Evolutionary conservation across 805 yeast genomes (phyloP).

Genomic region (Schwanniomyces vanrijiae): DNA sequence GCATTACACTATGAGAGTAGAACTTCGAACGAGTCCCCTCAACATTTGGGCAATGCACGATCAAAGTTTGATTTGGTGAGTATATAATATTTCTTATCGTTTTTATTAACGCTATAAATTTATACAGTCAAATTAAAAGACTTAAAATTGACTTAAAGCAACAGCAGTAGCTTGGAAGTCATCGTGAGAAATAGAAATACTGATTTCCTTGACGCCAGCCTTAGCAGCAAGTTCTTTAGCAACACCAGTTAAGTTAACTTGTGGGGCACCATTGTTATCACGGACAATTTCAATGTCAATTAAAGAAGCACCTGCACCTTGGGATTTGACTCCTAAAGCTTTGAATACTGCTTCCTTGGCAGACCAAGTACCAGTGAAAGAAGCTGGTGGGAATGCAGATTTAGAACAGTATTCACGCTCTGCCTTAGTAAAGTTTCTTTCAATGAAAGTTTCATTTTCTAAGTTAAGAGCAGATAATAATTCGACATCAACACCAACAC

Average conservation of each 20-base stretch:
- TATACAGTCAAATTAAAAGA: not conserved
- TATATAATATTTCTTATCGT: not conserved
- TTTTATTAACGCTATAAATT: conserved; percentile 1
- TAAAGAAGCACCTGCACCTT: conserved; percentile 95
- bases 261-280: conserved; percentile 75
- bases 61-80: not conserved
- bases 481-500: conserved; percentile 98
- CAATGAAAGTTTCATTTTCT: conserved; percentile 87
- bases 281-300: conserved; percentile 86
- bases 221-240: conserved; percentile 73
- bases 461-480: conserved; percentile 76
- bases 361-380: conserved; percentile 98
- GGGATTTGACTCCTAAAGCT: conserved; percentile 82
- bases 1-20: not conserved
- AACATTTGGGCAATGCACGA: not conserved
- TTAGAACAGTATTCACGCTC: conserved; percentile 78
- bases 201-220: conserved; percentile 69
- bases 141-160: conserved; percentile 66
- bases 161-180: conserved; percentile 98
- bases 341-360: conserved; percentile 99
- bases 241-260: conserved; percentile 70
- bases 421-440: conserved; percentile 81
- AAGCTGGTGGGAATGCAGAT: conserved; percentile 80
- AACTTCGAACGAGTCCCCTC: not conserved
- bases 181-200: conserved; percentile 92